Evolutionary conservation across 495 filamentous ascomycete species (phyloP), one percentile per base, ranked within the genome.

Genomic region (Aspergillus homomorphus): DNA sequence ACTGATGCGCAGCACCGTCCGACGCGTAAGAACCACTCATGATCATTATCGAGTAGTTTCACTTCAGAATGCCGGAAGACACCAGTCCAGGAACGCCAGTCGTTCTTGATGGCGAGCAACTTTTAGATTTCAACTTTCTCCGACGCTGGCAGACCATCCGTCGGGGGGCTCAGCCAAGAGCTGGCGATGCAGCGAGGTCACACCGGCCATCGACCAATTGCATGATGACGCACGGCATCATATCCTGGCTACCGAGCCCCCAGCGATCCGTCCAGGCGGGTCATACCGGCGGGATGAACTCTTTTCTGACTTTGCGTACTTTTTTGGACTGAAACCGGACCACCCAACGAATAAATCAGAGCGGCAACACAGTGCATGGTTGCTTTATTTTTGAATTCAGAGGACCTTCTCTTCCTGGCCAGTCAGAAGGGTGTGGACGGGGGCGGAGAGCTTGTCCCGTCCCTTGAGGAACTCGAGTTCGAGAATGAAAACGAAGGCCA

Each of bases 391-490:
- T 7, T 38, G 4, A 12, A 38, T 2, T 58, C 60, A 57, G 58
- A 45, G 53, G 59, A 14, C 49, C 52, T 69, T 69, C 43, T 62
- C 61, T 58, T 70, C 70, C 68, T 88, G 84, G 66, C 82, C 84
- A 49, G 81, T 77, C 50, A 99, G 81, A 38, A 99, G 83, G 26
- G 93, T 96, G 74, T 89, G 84, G 41, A 91, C 89, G 1, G 91
- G 90, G 38, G 90, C 90, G 63, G 84, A 82, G 61, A 99, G 86
- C 81, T 94, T 93, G 48, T 89, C 88, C 58, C 91, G 83, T 53
- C 94, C 94, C 66, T 97, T 89, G 50, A 99, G 84, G 77, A 96
- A 93, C 65, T 92, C 89, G 58, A 99, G 87, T 74, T 99, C 95
- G 68, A 99, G 86, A 64, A 99, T 86, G 79, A 99, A 98, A 58